Evolutionary conservation across 169 alveolate species (phyloP).

Genomic region (Plasmodium gaboni): DNA sequence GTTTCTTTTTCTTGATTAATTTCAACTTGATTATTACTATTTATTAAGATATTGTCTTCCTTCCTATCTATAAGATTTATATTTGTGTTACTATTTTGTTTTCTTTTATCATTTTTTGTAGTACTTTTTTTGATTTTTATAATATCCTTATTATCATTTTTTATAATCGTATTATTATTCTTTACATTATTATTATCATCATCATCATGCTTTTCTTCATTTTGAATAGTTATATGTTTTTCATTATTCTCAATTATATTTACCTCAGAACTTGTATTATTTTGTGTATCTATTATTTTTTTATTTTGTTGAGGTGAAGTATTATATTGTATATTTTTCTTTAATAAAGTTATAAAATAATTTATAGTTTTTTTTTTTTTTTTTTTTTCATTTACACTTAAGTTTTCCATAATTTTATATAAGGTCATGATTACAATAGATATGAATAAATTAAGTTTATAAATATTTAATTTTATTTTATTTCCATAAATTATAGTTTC

Average conservation of each 20-base stretch:
- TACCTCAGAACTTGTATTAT: not conserved
- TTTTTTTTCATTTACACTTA: slow-evolving; percentile 31
- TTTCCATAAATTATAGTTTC: slow-evolving; percentile 46
- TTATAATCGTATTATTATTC: not conserved
- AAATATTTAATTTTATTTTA: slow-evolving; percentile 38
- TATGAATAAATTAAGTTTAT: slow-evolving; percentile 53
- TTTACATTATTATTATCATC: not conserved
- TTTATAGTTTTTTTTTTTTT: slow-evolving; percentile 32
- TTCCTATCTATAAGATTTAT: not conserved
- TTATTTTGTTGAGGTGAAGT: not conserved
- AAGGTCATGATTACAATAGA: slow-evolving; percentile 61
- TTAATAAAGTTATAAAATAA: slow-evolving; percentile 36
- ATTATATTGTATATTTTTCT: slow-evolving; percentile 23
- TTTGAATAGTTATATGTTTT: not conserved
- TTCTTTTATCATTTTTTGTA: not conserved
- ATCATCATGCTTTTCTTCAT: not conserved
- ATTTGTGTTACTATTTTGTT: not conserved
- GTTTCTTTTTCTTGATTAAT: not conserved
- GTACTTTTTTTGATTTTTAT: not conserved
- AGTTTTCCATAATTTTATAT: slow-evolving; percentile 34
- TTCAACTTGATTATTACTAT: not conserved
- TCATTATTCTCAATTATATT: not conserved
- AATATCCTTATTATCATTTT: not conserved
- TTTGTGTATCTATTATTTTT: not conserved
- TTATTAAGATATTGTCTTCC: not conserved